Base-by-base conservation (phyloP, 805 yeast genomes). In the Cyberlindnera maritima region DNA sequence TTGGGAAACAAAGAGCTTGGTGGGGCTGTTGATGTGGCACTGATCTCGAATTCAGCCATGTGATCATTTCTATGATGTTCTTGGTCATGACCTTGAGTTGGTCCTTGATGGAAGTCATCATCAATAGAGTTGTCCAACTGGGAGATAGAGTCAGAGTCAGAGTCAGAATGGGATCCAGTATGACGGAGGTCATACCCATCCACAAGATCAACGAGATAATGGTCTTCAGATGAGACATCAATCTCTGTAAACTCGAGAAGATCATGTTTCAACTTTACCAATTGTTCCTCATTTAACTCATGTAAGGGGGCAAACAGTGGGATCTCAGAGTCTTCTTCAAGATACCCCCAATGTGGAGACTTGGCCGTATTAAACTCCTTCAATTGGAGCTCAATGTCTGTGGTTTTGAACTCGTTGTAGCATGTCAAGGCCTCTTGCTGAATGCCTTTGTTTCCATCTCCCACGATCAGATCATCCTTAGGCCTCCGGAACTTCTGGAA, bases 231-330 rank as follows among this genome's bases (percentile, higher is more conserved):
- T 21, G 41, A 38, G 18, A 14, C 32, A 31, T 40, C 14, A n/a
- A 25, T 13, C 5, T 36, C 41, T 18, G 43, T 31, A 5, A 42
- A 23, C 3, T 40, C 41, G 15, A 46, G 40, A 14, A 47, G 26
- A 5, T 29, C 14, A 4, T n/a, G 15, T 11, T 29, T 43, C 46
- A 50, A 45, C 18, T 13, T 15, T 5, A 46, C 47, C 17, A 51
- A 13, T 14, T 32, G 32, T 2, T 41, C 38, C 11, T 39, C 25
- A 9, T 36, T 39, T 33, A 51, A 40, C 21, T 43, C 48, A 34
- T 51, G 47, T 23, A 51, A 37, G 3, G 55, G 52, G 2, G 49
- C 29, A 37, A 35, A 50, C 8, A 15, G 14, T 18, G 54, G 51
- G 3, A 50, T 40, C 12, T 17, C 25, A 10, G 15, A 6, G 15